Percentiles rank a stretch among this genome's conserved stretches.
Conservation (phyloP, 768 basidiomycete genomes). For the Neoboletus brunneissimus region DNA sequence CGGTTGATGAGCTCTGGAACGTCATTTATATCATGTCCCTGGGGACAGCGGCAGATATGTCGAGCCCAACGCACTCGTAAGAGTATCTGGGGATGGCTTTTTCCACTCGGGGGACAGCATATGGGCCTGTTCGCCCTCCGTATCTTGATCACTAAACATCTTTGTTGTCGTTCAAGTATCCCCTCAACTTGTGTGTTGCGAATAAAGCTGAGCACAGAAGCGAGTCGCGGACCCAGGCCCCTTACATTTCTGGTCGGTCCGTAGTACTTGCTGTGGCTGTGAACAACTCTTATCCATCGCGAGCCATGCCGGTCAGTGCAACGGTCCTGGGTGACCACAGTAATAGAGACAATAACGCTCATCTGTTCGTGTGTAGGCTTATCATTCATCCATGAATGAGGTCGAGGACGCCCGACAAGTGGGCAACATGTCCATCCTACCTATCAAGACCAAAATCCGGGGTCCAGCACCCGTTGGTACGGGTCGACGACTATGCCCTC, state of each 20-base stretch:
- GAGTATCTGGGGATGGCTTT: constrained; percentile 63
- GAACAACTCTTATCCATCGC: constrained; percentile 24
- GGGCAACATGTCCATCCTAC: constrained; percentile 87
- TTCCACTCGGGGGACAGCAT: constrained; percentile 45
- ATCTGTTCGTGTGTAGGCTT: constrained; percentile 58
- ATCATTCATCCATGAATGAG: constrained; percentile 93
- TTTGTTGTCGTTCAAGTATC: neutral
- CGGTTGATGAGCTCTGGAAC: constrained; percentile 74
- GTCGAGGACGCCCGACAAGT: constrained; percentile 75
- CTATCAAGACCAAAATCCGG: constrained; percentile 87
- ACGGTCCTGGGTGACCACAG: neutral
- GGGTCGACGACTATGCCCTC: constrained; percentile 16
- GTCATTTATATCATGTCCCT: neutral
- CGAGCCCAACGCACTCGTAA: constrained; percentile 58
- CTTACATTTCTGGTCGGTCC: too few relatives aligned
- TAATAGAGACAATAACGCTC: neutral
- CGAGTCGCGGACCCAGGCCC: too few relatives aligned
- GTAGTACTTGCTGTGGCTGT: constrained; percentile 5
- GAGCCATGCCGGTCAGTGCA: constrained; percentile 52
- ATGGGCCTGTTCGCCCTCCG: constrained; percentile 40
- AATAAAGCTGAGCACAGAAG: neutral
- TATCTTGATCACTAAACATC: constrained; percentile 29
- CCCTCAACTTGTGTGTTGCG: neutral
- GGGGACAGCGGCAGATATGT: neutral
- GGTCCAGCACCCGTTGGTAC: constrained; percentile 85